phyloP scores from a whole-genome alignment of 1,139 yeast genomes.

The Geotrichum klebahnii region DNA sequence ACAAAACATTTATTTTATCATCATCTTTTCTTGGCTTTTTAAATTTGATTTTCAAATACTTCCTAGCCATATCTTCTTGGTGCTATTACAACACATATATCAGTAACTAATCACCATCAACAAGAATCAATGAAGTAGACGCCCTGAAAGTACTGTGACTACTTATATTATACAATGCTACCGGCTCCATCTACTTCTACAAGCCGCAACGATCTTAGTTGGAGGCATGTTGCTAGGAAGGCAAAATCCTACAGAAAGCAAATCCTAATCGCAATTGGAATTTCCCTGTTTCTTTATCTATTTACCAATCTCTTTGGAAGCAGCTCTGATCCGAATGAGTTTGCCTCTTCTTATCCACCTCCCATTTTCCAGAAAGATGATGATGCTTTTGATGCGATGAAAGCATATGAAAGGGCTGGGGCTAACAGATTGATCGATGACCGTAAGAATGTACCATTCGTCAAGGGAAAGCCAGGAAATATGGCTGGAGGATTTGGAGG shows the following conservation, averaged over 20 bases:
- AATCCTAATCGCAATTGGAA: slow-evolving; percentile 4
- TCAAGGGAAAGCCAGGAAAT: neutral
- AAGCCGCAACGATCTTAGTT: slow-evolving; percentile 11
- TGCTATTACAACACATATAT: no score
- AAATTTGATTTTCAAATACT: no score
- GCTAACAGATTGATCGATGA: neutral
- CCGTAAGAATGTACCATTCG: neutral
- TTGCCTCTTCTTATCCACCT: neutral
- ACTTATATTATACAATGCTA: slow-evolving; percentile 9
- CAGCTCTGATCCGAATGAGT: neutral
- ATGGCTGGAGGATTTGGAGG: neutral
- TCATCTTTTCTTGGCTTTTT: no score
- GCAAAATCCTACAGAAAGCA: slow-evolving; percentile 7
- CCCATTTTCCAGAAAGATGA: neutral
- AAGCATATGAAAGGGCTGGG: neutral
- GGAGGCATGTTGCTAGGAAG: slow-evolving; percentile 6
- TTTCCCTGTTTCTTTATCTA: slow-evolving; percentile 11
- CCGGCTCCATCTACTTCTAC: slow-evolving; percentile 18
- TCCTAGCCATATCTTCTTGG: no score
- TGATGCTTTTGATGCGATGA: slow-evolving; percentile 1
- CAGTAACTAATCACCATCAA: neutral
- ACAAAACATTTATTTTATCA: no score
- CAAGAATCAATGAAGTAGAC: neutral
- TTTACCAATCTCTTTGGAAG: slow-evolving; percentile 17
- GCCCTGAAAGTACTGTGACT: neutral